A percentile compares a stretch with the other conserved stretches of the same genome.
Evolutionary conservation across 345 rosid species (phyloP).

Genomic region (Hirschfeldia incana): DNA sequence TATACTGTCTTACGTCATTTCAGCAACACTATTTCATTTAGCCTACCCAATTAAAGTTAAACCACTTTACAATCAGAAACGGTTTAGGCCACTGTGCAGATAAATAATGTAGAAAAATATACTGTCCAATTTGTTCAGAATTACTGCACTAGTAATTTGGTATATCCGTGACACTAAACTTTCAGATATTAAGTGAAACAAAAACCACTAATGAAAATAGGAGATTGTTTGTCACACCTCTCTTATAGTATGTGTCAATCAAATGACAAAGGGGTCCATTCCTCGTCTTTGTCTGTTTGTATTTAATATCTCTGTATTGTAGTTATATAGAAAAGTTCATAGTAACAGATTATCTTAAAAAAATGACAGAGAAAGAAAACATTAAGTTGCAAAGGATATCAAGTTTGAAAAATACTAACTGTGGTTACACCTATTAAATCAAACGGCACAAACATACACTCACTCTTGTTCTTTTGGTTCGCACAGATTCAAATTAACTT

Average conservation of each 20-base stretch:
- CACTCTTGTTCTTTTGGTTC: neutral
- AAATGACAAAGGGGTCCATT: constrained; percentile 32
- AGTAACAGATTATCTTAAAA: neutral
- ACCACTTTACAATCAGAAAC: neutral
- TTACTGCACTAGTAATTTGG: constrained; percentile 1
- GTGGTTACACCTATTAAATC: neutral
- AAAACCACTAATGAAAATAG: constrained; percentile 24
- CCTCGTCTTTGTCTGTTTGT: constrained; percentile 32
- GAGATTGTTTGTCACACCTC: constrained; percentile 34
- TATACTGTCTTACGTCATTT: constrained; percentile 1
- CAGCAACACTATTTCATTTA: constrained; percentile 15
- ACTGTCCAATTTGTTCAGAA: constrained; percentile 24
- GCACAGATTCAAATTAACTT: neutral
- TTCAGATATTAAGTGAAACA: constrained; percentile 31
- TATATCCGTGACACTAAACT: constrained; percentile 15
- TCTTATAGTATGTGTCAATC: constrained; percentile 41
- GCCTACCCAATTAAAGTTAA: neutral
- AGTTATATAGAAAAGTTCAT: neutral
- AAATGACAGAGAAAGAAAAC: neutral
- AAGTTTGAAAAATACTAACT: neutral
- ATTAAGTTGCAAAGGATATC: neutral
- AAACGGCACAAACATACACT: neutral
- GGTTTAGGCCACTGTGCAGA: constrained; percentile 6
- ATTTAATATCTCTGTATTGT: constrained; percentile 17
- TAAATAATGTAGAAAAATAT: constrained; percentile 5